Evolutionary conservation across 306 rosid genomes (phyloP), one percentile per base, ranked within the genome.

Genomic region (Ceratonia siliqua): DNA sequence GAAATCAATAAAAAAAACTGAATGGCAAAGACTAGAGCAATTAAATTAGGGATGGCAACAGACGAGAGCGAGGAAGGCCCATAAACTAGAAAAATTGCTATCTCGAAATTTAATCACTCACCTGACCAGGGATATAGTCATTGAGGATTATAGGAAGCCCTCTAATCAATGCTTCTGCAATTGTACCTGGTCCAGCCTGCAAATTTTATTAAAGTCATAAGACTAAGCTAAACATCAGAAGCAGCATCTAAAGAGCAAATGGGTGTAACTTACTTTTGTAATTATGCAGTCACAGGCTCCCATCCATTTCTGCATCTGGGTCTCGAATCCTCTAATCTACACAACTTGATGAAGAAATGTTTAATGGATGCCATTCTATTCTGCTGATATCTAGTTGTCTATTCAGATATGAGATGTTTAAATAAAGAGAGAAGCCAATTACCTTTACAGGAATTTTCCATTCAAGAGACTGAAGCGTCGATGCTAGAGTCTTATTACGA

Each of bases 101-200:
- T n/a, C n/a, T n/a, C n/a, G n/a, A n/a, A n/a, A 22, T 46, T 78
- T 67, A 50, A 57, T 72, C 56, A 66, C 89, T 79, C 28, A 86
- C 99, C 84, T 95, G 99, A 74, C 99, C 99, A 0, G 99, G 99
- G 76, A 95, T 95, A 86, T 95, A 95, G 82, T 90, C 98, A 18
- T 95, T 95, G 74, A 95, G 93, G 45, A 95, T 84, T 57, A 95
- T 95, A 5, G 99, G 98, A 82, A 95, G 99, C 58, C 99, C 99
- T 78, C 98, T 84, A 39, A 95, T 92, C 88, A 95, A 85, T 71
- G 99, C 98, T 83, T 95, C 99, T 11, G 99, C 93, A 45, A 95
- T 95, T 73, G 99, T 95, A 32, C 99, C 99, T 5, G 99, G 99
- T 80, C 99, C 99, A 28, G 99, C 99, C 98, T 94, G 75, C 55